A percentile compares a stretch with the other conserved stretches of the same genome.
Conservation (phyloP, 192 early-diverging fungal species). For the Dimargaris cristalligena region DNA sequence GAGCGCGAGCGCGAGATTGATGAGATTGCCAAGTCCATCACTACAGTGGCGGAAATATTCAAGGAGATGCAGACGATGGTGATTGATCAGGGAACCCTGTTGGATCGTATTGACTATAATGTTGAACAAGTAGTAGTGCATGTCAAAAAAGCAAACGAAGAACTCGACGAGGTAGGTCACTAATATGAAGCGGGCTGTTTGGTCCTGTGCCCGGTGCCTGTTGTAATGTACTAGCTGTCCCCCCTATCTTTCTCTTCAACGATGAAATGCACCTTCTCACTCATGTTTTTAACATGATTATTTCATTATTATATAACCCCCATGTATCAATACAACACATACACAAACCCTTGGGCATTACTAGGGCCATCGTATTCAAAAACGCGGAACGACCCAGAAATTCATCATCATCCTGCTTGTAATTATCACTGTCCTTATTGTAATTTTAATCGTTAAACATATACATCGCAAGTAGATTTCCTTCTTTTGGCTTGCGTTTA, state of each 20-base stretch:
- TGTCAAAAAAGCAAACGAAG: constrained; percentile 65
- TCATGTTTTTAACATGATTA: neutral
- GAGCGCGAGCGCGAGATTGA: constrained; percentile 85
- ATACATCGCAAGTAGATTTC: neutral
- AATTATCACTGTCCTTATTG: constrained; percentile 58
- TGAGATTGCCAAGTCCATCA: constrained; percentile 82
- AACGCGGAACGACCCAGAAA: constrained; percentile 60
- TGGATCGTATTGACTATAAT: constrained; percentile 96
- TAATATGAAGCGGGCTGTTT: neutral
- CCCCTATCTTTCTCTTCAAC: constrained; percentile 4
- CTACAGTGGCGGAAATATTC: constrained; percentile 79
- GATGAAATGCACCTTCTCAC: neutral
- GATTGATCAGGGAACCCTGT: constrained; percentile 91
- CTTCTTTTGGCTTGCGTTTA: no score
- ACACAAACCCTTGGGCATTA: neutral
- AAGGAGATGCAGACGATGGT: constrained; percentile 87
- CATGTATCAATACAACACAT: neutral
- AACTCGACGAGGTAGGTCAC: constrained; percentile 50
- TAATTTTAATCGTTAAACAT: constrained; percentile 56
- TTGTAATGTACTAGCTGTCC: neutral
- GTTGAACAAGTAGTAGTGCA: constrained; percentile 69
- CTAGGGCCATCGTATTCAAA: constrained; percentile 67
- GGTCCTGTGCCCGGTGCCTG: neutral
- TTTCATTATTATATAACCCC: neutral
- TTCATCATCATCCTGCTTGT: constrained; percentile 66